A percentile compares a stretch with the other conserved stretches of the same genome.
phyloP scores from a whole-genome alignment of 495 filamentous ascomycete species.

The Glonium stellatum region DNA sequence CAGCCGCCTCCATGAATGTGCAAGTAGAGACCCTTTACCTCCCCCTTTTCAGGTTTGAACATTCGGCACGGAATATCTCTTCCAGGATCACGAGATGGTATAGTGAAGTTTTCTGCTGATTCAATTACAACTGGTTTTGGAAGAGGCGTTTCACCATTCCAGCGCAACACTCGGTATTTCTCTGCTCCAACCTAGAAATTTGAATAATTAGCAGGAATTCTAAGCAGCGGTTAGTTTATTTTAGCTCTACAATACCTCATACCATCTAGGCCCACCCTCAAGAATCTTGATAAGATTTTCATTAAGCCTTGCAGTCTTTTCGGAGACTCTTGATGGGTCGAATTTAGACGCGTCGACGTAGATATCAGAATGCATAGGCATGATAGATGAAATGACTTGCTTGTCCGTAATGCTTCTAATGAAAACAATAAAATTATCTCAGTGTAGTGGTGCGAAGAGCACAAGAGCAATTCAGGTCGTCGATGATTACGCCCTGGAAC shows the following conservation, averaged over 20 bases:
- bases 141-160: constrained; percentile 40
- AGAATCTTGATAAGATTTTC: constrained; percentile 33
- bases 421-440: background rate
- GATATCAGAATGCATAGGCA: constrained; percentile 32
- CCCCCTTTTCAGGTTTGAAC: constrained; percentile 40
- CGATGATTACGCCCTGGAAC: background rate
- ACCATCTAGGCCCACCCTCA: constrained; percentile 34
- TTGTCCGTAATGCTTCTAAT: background rate
- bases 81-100: constrained; percentile 46
- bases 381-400: constrained; percentile 4
- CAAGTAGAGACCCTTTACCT: constrained; percentile 42
- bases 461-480: background rate
- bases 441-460: background rate
- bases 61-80: constrained; percentile 45
- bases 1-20: constrained; percentile 53
- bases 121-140: constrained; percentile 38
- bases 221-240: background rate
- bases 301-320: constrained; percentile 33
- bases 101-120: constrained; percentile 34
- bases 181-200: constrained; percentile 36
- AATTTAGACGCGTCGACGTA: constrained; percentile 30
- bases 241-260: constrained; percentile 27
- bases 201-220: background rate
- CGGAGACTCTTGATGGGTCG: constrained; percentile 17
- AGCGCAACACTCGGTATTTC: constrained; percentile 44